Evolutionary conservation across 2,329 filamentous ascomycete species (phyloP).

Genomic region (Colletotrichum echinochloae): DNA sequence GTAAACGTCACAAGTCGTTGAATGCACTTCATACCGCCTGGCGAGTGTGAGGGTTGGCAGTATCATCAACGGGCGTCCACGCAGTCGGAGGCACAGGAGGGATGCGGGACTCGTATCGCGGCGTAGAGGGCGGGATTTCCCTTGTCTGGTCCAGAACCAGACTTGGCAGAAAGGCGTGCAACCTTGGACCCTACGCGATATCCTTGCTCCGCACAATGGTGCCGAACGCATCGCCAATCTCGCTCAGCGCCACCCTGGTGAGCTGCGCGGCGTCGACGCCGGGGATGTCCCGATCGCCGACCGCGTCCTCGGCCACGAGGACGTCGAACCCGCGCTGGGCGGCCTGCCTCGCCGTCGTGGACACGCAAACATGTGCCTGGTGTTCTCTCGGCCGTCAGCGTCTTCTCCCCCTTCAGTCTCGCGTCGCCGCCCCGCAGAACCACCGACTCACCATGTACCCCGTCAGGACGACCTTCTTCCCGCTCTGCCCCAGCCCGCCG

Average conservation of each 20-base stretch:
- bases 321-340: slow-evolving; percentile 73
- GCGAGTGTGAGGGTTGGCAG: background rate
- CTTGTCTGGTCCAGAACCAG: background rate
- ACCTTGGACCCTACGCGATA: slow-evolving; percentile 31
- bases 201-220: slow-evolving; percentile 62
- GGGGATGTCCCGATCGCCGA: slow-evolving; percentile 76
- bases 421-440: no score
- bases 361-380: slow-evolving; percentile 76
- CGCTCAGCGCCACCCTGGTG: slow-evolving; percentile 62
- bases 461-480: slow-evolving; percentile 70
- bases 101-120: background rate
- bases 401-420: no score
- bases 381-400: background rate
- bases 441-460: slow-evolving; percentile 65
- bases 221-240: slow-evolving; percentile 73
- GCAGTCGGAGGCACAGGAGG: background rate
- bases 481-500: slow-evolving; percentile 59
- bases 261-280: slow-evolving; percentile 68
- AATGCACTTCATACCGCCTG: background rate
- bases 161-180: no score
- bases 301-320: slow-evolving; percentile 69
- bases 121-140: no score
- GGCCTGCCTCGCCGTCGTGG: slow-evolving; percentile 71
- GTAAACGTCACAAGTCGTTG: no score
- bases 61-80: background rate